Base-by-base conservation (phyloP, 2,329 filamentous ascomycete species). In the Aspergillus quadricinctus region DNA sequence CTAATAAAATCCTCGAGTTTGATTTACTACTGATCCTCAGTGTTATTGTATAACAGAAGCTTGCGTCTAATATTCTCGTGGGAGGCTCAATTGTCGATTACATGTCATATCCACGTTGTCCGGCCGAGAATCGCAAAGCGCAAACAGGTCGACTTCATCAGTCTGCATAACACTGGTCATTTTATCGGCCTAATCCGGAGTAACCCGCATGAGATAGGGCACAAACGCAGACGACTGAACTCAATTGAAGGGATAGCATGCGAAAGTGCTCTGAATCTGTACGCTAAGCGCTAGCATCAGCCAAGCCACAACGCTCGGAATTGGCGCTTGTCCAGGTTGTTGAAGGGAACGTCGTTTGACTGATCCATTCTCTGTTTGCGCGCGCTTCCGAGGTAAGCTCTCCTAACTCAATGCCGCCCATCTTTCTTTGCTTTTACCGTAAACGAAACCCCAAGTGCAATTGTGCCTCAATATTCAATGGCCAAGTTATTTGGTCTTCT, bases 381-480 rank as follows among this genome's bases (percentile, higher is more conserved):
- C 59, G 63, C 61, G 61, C 61, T 58, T 63, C 54, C 52, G 50
- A 64, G 65, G 71, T 73, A 64, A 70, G 69, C 60, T 60, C 45
- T 40, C 19, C 25, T 25, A 46, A 43, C 40, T 57, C 25, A 58
- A 64, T 59, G 53, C 51, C 49, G 49, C 52, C 51, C 35, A 54
- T 52, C 46, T 37, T 55, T 57, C 53, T 61, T 60, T 60, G 58
- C 55, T 45, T 51, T 50, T 57, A 25, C 52, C 46, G 31, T 50
- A 21, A 52, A 37, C 40, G 21, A 3, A 21, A 28, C 3, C 4
- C 45, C 48, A 25, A 46, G 29, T 46, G 21, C 43, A 46, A 46
- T n/a, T 50, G 29, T 45, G 14, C 21, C 43, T 37, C 28, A 49
- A 29, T 29, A 41, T 45, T 27, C 40, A 7, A 48, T 50, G 11